Evolutionary conservation across 1,284 basidiomycete species (phyloP).

Genomic region (Termitomyces sp.): DNA sequence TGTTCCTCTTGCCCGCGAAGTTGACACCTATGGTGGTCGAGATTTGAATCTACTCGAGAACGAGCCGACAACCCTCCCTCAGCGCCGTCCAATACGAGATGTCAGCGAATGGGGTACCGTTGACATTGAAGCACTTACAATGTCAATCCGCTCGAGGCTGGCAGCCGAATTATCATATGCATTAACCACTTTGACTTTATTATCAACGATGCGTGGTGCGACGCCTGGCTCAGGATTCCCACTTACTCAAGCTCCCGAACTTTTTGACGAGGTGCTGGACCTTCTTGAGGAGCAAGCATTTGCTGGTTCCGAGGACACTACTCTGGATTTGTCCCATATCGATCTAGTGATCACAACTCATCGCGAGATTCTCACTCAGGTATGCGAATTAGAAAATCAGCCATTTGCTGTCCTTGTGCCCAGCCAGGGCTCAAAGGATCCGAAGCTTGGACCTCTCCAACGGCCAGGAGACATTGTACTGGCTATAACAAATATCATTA

Average conservation of each 20-base stretch:
- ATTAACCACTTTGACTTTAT: slow-evolving; percentile 82
- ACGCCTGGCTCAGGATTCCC: slow-evolving; percentile 64
- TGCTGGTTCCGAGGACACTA: slow-evolving; percentile 44
- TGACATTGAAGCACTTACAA: slow-evolving; percentile 84
- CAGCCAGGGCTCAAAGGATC: slow-evolving; percentile 44
- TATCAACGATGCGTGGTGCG: slow-evolving; percentile 71
- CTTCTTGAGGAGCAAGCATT: slow-evolving; percentile 83
- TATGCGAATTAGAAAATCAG: slow-evolving; percentile 51
- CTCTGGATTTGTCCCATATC: slow-evolving; percentile 25
- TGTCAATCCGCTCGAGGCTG: slow-evolving; percentile 86
- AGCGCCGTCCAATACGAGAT: slow-evolving; percentile 56
- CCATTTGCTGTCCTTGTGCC: slow-evolving; percentile 53
- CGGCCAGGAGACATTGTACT: slow-evolving; percentile 70
- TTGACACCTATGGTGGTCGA: slow-evolving; percentile 82
- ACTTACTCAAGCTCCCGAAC: slow-evolving; percentile 72
- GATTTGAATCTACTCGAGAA: slow-evolving; percentile 71
- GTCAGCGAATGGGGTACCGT: slow-evolving; percentile 82
- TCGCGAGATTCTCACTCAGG: slow-evolving; percentile 53
- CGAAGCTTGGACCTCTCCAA: slow-evolving; percentile 45
- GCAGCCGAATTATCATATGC: slow-evolving; percentile 86
- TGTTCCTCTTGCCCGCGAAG: slow-evolving; percentile 72
- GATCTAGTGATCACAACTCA: slow-evolving; percentile 49
- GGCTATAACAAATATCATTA: slow-evolving; percentile 75
- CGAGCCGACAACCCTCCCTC: slow-evolving; percentile 48
- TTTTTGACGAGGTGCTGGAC: slow-evolving; percentile 86